Percentiles rank a stretch among this genome's conserved stretches.
Evolutionary conservation across 108 stramenopile genomes (phyloP).

Genomic region (Pseudonitzschia pungens): DNA sequence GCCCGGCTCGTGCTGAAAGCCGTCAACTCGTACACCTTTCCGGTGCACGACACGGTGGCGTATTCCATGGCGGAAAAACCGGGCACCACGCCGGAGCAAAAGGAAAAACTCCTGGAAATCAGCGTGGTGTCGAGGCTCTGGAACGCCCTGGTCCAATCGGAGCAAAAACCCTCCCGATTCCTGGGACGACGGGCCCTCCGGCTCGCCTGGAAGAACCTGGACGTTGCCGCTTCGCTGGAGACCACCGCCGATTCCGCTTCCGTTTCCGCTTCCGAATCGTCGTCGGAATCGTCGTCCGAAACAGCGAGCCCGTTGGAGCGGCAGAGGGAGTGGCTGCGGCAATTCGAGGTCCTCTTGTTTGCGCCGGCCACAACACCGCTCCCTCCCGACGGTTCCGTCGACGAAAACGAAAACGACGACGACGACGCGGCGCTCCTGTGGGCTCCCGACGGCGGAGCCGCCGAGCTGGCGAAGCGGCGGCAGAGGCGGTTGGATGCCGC

Average conservation of each 20-base stretch:
- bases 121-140: constrained; percentile 31
- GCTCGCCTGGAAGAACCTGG: constrained; percentile 29
- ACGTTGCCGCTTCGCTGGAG: not conserved
- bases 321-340: constrained; percentile 21
- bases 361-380: not conserved
- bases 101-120: constrained; percentile 22
- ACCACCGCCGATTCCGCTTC: not conserved
- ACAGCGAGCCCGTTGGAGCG: too few relatives aligned
- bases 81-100: constrained; percentile 6
- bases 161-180: constrained; percentile 42
- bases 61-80: constrained; percentile 23
- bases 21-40: constrained; percentile 26
- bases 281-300: too few relatives aligned
- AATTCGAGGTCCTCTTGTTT: constrained; percentile 22
- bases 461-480: constrained; percentile 30
- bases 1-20: constrained; percentile 10
- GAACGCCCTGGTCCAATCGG: constrained; percentile 36
- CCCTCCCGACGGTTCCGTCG: not conserved
- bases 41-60: constrained; percentile 27
- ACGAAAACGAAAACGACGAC: constrained; percentile 5
- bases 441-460: constrained; percentile 32
- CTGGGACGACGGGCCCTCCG: constrained; percentile 31
- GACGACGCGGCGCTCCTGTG: constrained; percentile 35
- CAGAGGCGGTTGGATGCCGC: constrained; percentile 25
- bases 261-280: too few relatives aligned